Evolutionary conservation across 495 filamentous ascomycete species (phyloP), one percentile per base, ranked within the genome.

Genomic region (Rhypophila decipiens): DNA sequence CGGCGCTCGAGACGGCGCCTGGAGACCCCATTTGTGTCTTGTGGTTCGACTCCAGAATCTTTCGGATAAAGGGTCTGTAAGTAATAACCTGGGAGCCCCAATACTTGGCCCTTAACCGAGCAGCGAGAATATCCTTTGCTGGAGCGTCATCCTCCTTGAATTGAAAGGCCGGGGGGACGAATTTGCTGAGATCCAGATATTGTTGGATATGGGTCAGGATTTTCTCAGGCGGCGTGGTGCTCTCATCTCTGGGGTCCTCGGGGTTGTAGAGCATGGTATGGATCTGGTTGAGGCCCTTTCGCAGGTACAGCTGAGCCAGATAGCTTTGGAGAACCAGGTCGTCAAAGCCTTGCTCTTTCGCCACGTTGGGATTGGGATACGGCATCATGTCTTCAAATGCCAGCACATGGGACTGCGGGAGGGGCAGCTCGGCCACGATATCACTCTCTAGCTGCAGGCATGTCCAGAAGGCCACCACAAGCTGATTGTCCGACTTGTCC

Each of bases 391-490:
- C 74, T 63, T 90, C 87, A 24, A 77, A 82, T 31, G 75, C 75
- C 47, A 91, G 78, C 57, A 94, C 84, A 18, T 82, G 81, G 53
- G 84, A 86, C 44, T 89, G 87, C 4, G 90, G 86, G 23, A 85
- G 78, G 47, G 86, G 85, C 23, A 96, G 68, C 65, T 98, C 93
- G 9, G 93, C 93, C 24, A 96, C 70, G 35, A 98, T 86, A 64
- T 98, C 93, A 69, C 93, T 96, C 68, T 98, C 93, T 18, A 97
- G 74, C 54, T 96, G 93, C 54, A 96, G 69, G 59, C 87, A 94
- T 8, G 90, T 93, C 91, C 91, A 98, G 55, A 87, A 96, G 5
- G 88, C 87, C 52, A 93, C 83, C 27, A 84, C 71, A 41, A 86
- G 71, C 34, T 85, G 71, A 44, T 79, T 79, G 54, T 79, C 75